phyloP scores from a whole-genome alignment of 352 stramenopile species.

The Phytophthora ohioensis region DNA sequence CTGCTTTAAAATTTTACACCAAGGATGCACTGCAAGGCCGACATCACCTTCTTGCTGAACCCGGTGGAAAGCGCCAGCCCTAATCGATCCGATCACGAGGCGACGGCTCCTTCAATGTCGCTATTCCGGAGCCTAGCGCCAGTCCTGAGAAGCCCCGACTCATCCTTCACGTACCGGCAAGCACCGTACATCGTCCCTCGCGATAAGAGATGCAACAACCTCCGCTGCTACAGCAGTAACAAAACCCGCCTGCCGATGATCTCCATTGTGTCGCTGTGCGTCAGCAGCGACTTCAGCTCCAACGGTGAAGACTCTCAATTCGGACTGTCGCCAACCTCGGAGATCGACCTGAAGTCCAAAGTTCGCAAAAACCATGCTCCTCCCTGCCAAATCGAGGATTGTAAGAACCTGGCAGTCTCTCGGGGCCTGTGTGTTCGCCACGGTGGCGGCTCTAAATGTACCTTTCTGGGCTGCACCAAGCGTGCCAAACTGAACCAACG shows the following conservation, averaged over 20 bases:
- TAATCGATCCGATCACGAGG: not conserved
- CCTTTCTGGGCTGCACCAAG: constrained; percentile 52
- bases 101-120: constrained; percentile 12
- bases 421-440: constrained; percentile 56
- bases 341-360: not conserved
- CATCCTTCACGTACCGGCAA: constrained; percentile 26
- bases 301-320: constrained; percentile 17
- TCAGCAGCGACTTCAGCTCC: constrained; percentile 11
- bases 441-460: constrained; percentile 59
- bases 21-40: constrained; percentile 45
- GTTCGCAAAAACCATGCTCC: constrained; percentile 45
- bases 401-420: constrained; percentile 59
- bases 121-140: constrained; percentile 39
- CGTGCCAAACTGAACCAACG: constrained; percentile 69
- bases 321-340: not conserved
- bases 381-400: constrained; percentile 56
- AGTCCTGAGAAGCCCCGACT: constrained; percentile 25
- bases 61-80: constrained; percentile 21
- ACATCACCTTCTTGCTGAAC: constrained; percentile 52
- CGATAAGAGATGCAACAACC: constrained; percentile 32
- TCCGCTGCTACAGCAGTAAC: constrained; percentile 1
- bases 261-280: constrained; percentile 15
- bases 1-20: not conserved
- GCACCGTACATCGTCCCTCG: constrained; percentile 34
- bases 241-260: constrained; percentile 18